phyloP scores from a whole-genome alignment of 2,329 filamentous ascomycete genomes.

The Meredithiella fracta region DNA sequence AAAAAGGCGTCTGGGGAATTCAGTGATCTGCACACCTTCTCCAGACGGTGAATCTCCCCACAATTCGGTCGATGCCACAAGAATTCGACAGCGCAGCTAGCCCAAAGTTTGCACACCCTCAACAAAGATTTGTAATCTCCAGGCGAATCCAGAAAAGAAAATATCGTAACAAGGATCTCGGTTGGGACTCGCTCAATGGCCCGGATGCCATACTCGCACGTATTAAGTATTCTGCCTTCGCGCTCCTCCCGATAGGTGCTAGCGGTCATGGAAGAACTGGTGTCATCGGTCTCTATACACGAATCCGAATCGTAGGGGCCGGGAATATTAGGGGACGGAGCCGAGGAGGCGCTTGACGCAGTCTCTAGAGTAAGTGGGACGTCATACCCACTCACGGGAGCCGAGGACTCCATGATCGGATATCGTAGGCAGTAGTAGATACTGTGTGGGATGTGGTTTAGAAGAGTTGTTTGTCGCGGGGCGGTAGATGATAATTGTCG shows the following conservation, averaged over 20 bases:
- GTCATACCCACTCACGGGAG: background rate
- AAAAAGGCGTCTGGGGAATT: conserved; percentile 62
- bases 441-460: no score
- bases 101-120: conserved; percentile 89
- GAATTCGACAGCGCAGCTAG: conserved; percentile 77
- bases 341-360: conserved; percentile 43
- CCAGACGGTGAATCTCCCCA: conserved; percentile 68
- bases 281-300: conserved; percentile 78
- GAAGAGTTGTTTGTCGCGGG: no score
- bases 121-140: conserved; percentile 73
- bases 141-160: conserved; percentile 62
- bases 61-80: conserved; percentile 91
- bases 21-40: conserved; percentile 65
- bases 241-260: conserved; percentile 37
- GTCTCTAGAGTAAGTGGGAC: conserved; percentile 22
- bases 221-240: conserved; percentile 46
- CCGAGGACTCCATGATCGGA: background rate
- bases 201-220: conserved; percentile 35
- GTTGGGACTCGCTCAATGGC: conserved; percentile 76
- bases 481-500: no score
- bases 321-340: conserved; percentile 56
- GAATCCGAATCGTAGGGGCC: conserved; percentile 91
- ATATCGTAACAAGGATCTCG: conserved; percentile 87
- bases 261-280: conserved; percentile 74
- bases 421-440: no score